phyloP scores from a whole-genome alignment of 73 alveolate genomes.

The Paraurostyla sp. region DNA sequence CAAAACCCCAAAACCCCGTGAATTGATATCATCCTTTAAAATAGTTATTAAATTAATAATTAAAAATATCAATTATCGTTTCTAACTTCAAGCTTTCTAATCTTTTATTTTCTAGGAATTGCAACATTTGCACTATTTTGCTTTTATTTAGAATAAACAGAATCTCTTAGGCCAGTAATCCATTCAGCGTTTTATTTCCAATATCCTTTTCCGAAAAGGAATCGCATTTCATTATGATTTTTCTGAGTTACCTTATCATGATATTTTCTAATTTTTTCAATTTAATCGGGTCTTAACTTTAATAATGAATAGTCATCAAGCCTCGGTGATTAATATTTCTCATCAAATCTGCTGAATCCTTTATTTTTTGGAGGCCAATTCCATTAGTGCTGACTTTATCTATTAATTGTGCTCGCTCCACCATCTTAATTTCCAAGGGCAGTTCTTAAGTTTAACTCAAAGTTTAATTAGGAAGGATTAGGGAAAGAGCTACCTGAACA shows the following conservation, averaged over 20 bases:
- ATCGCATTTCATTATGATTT: slow-evolving; percentile 23
- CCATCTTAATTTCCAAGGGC: too few species aligned
- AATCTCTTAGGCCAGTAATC: slow-evolving; percentile 9
- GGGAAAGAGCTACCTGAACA: background rate
- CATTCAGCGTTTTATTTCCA: slow-evolving; percentile 4
- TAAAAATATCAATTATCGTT: too few species aligned
- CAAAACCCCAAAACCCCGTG: too few species aligned
- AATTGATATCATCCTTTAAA: too few species aligned
- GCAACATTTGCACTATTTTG: too few species aligned
- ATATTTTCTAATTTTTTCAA: background rate
- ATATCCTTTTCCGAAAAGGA: background rate
- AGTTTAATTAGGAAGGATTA: slow-evolving; percentile 5
- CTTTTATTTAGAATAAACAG: too few species aligned
- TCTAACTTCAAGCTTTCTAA: too few species aligned
- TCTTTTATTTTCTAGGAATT: too few species aligned
- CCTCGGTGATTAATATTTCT: background rate
- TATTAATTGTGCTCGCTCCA: too few species aligned
- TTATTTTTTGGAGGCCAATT: background rate
- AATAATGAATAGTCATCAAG: background rate
- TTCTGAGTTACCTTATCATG: background rate
- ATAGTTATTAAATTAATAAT: too few species aligned
- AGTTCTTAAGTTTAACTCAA: slow-evolving; percentile 14
- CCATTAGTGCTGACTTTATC: background rate
- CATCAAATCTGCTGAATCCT: background rate
- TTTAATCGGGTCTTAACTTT: background rate